Base-by-base conservation (phyloP, 2,329 filamentous ascomycete genomes). In the Beauveria varroae region DNA sequence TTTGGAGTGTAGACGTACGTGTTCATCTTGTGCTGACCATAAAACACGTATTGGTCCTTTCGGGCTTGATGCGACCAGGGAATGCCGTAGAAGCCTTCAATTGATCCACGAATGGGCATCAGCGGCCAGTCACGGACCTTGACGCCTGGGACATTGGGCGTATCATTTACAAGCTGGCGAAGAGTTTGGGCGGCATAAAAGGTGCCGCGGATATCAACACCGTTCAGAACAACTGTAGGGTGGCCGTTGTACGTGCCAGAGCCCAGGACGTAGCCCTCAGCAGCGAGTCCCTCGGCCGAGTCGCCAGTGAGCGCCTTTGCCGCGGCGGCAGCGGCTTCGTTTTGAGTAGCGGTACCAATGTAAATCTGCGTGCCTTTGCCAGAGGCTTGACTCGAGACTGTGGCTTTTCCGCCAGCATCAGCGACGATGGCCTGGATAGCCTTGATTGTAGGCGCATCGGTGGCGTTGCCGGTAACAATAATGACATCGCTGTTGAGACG, bases 31-130 rank as follows among this genome's bases (percentile, higher is more conserved):
- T 62, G 64, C 46, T 55, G 43, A n/a, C 62, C 64, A 50, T 65
- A 63, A 28, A 65, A 61, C 20, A 57, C 62, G 46, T 59, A 62
- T 50, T 65, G 64, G 47, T 65, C 64, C 20, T 63, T 61, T 26
- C 64, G 64, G 5, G 64, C 64, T 40, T 63, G 60, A 40, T 64
- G 64, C 44, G 64, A 63, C 64, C 64, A 65, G 1, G 64, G 64
- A 22, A 65, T 63, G 43, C 64, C 64, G 60, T 65, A 65, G 54
- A 65, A 65, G 47, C 64, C 64, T 53, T 65, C 64, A 14, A 65
- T 63, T 5, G 64, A 64, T 10, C 64, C 64, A 22, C 62, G 64
- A 20, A 65, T 55, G 41, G 64, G 43, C 64, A 65, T 65, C 8
- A 65, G 62, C 6, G 64, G 64, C 64, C 64, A 65, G 50, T 65